Evolutionary conservation across 306 rosid species (phyloP).

Genomic region (Potentilla sterilis): DNA sequence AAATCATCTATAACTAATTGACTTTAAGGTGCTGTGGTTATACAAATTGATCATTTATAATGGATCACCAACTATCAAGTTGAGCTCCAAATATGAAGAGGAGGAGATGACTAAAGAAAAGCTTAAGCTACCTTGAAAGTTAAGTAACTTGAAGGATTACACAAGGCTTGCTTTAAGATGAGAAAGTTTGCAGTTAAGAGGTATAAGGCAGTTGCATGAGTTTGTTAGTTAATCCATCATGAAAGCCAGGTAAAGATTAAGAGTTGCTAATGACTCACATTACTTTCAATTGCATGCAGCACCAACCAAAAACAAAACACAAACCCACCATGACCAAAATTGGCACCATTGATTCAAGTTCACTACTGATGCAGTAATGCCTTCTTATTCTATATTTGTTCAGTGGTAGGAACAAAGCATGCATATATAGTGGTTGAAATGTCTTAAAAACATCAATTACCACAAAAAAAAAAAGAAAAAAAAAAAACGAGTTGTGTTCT

Average conservation of each 20-base stretch:
- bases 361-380: constrained; percentile 4
- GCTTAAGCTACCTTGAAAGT: constrained; percentile 10
- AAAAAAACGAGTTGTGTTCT: background rate
- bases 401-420: background rate
- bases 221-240: constrained; percentile 9
- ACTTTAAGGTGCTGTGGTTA: background rate
- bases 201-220: background rate
- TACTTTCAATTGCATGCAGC: background rate
- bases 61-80: background rate
- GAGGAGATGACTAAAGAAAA: background rate
- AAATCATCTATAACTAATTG: background rate
- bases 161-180: constrained; percentile 23
- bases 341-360: constrained; percentile 12
- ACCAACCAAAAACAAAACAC: background rate
- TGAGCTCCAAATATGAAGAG: background rate
- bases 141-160: constrained; percentile 16
- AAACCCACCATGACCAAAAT: background rate
- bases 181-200: constrained; percentile 1
- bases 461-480: too few relatives aligned
- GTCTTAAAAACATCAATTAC: background rate
- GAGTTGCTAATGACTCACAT: background rate
- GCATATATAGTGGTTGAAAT: background rate
- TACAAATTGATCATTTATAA: background rate
- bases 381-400: background rate
- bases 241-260: background rate